Percentiles rank a stretch among this genome's conserved stretches.
These are phyloP conservation scores for Macrophomina pseudophaseolina DNA, from an alignment of 2,329 filamentous ascomycete genomes.

Conservation along the genomic window DNA sequence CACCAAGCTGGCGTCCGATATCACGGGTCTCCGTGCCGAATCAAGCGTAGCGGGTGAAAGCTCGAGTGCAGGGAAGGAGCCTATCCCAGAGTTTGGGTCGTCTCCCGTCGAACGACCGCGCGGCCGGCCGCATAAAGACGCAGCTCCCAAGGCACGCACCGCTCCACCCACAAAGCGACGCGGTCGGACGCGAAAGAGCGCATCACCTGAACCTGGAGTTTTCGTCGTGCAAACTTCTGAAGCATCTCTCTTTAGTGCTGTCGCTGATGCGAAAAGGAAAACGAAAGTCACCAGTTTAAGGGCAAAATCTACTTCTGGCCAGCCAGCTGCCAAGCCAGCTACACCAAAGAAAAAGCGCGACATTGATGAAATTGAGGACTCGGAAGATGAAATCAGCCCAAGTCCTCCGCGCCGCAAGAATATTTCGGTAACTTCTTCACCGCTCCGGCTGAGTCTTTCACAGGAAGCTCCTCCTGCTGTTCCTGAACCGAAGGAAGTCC, in stretches of 20 bases:
- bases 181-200: not conserved
- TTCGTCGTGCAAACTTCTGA: too few species aligned
- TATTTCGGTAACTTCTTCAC: not conserved
- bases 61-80: not conserved
- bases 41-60: not conserved
- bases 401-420: conserved; percentile 40
- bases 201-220: not conserved
- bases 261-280: conserved; percentile 10
- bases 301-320: not conserved
- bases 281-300: not conserved
- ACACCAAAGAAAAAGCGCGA: conserved; percentile 28
- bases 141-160: too few species aligned
- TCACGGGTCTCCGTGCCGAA: not conserved
- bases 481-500: not conserved
- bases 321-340: not conserved
- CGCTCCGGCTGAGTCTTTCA: conserved; percentile 30
- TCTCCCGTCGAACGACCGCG: not conserved
- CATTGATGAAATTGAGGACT: conserved; percentile 48
- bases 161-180: not conserved
- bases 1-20: not conserved
- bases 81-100: not conserved
- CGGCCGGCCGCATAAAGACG: conserved; percentile 4
- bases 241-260: too few species aligned
- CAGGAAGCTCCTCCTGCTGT: not conserved
- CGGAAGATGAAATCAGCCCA: conserved; percentile 41